Evolutionary conservation across 2,329 filamentous ascomycete genomes (phyloP), one percentile per base, ranked within the genome.

Genomic region (Fusarium hainanense): DNA sequence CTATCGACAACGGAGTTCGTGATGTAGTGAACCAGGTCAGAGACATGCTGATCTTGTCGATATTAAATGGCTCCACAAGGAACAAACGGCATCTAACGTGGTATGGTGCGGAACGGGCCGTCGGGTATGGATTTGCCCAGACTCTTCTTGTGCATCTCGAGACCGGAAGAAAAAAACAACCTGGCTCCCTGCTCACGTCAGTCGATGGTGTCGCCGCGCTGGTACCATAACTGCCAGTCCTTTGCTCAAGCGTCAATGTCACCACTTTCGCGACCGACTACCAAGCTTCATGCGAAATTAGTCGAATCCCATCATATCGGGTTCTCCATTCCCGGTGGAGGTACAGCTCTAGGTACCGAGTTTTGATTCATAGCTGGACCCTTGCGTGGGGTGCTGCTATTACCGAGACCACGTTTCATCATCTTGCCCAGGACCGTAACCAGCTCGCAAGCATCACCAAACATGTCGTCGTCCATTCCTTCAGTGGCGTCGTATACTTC

Each of bases 381-480:
- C 59, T 79, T 82, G 54, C 74, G 73, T 18, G 69, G 32, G 7
- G 79, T 78, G 27, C 79, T 79, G 62, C 72, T 80, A 4, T 81
- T 78, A 7, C 80, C 82, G 5, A 89, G 77, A 3, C 91, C 91
- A 51, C 93, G 88, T 80, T 92, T 94, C 87, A 94, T 93, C 90
- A 98, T 96, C 75, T 91, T 93, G 9, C 93, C 93, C 2, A 98
- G 80, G 0, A 96, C 90, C 2, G 92, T 91, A 11, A 98, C 94
- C 14, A 98, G 85, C 75, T 95, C 92, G 61, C 93, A 94, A 0
- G 94, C 93, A 78, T 98, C 96, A 70, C 92, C 89, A 77, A 98
- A 99, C 84, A 96, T 97, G 71, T 97, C 93, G 75, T 98, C 94
- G 63, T 97, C 93, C 89, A 98, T 95, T 21, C 93, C 93, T 79